phyloP scores from a whole-genome alignment of 2,329 filamentous ascomycete species.

The Aureobasidium sp. region DNA sequence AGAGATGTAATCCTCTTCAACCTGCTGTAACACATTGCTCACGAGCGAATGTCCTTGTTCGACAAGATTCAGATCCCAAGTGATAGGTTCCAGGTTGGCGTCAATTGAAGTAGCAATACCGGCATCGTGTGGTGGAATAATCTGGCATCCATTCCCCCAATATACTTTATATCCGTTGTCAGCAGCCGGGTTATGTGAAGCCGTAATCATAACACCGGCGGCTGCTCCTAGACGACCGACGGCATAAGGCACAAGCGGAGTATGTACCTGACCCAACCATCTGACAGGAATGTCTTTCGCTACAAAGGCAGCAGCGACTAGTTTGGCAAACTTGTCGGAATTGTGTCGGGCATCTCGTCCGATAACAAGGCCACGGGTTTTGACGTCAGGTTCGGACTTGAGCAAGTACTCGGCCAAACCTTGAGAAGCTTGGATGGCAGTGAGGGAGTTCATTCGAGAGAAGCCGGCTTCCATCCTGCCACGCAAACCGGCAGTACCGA shows the following conservation, averaged over 20 bases:
- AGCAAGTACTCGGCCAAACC: slow-evolving; percentile 56
- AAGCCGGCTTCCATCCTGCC: slow-evolving; percentile 62
- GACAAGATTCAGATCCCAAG: slow-evolving; percentile 32
- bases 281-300: slow-evolving; percentile 52
- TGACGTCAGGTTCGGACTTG: slow-evolving; percentile 32
- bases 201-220: slow-evolving; percentile 60
- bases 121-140: slow-evolving; percentile 55
- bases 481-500: slow-evolving; percentile 56
- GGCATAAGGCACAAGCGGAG: slow-evolving; percentile 56
- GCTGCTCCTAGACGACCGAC: slow-evolving; percentile 48
- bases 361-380: slow-evolving; percentile 49
- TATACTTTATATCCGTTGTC: slow-evolving; percentile 66
- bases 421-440: slow-evolving; percentile 50
- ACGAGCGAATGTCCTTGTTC: neutral
- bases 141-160: slow-evolving; percentile 58
- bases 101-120: slow-evolving; percentile 53
- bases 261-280: slow-evolving; percentile 53
- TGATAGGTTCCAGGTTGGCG: slow-evolving; percentile 47
- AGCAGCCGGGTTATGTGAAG: slow-evolving; percentile 57
- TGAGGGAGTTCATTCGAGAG: slow-evolving; percentile 37
- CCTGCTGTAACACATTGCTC: neutral
- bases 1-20: slow-evolving; percentile 9
- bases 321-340: slow-evolving; percentile 53
- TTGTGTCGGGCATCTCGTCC: slow-evolving; percentile 58
- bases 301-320: slow-evolving; percentile 54